Evolutionary conservation across 176 grass and related monocot genomes (phyloP).

Genomic region (Oryza glaberrima): DNA sequence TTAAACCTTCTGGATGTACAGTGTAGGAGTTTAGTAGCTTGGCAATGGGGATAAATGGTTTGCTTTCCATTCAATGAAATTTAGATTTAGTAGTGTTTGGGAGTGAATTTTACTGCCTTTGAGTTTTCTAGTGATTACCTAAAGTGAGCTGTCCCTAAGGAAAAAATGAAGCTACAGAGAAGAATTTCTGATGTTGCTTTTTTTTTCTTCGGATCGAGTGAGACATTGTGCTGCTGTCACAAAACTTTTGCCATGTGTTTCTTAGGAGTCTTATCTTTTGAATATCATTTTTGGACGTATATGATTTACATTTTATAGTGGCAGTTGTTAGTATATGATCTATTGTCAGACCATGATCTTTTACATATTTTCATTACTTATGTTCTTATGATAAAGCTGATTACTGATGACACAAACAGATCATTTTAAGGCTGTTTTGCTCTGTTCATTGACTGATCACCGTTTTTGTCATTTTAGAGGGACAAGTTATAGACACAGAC

Average conservation of each 20-base stretch:
- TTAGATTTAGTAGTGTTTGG: not conserved
- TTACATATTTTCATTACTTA: not conserved
- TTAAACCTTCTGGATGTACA: not conserved
- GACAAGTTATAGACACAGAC: slow-evolving; percentile 74
- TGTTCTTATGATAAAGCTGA: not conserved
- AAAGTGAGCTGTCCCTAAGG: not conserved
- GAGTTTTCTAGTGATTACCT: not conserved
- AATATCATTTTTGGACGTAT: not conserved
- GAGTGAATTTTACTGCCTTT: not conserved
- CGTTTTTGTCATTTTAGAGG: slow-evolving; percentile 51
- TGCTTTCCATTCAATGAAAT: not conserved
- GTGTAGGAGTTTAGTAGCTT: not conserved
- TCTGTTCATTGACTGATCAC: not conserved
- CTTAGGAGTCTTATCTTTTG: not conserved
- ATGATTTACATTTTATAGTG: not conserved
- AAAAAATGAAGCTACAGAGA: not conserved
- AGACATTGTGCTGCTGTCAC: not conserved
- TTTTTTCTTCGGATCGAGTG: not conserved
- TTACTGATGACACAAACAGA: not conserved
- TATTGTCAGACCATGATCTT: not conserved
- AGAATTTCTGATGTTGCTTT: not conserved
- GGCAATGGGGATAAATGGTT: not conserved
- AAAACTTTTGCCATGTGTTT: too few relatives aligned
- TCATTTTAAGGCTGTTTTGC: not conserved
- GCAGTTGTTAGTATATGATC: not conserved